Percentiles rank a stretch among this genome's conserved stretches.
phyloP scores from a whole-genome alignment of 495 filamentous ascomycete species.

The Podospora didyma region DNA sequence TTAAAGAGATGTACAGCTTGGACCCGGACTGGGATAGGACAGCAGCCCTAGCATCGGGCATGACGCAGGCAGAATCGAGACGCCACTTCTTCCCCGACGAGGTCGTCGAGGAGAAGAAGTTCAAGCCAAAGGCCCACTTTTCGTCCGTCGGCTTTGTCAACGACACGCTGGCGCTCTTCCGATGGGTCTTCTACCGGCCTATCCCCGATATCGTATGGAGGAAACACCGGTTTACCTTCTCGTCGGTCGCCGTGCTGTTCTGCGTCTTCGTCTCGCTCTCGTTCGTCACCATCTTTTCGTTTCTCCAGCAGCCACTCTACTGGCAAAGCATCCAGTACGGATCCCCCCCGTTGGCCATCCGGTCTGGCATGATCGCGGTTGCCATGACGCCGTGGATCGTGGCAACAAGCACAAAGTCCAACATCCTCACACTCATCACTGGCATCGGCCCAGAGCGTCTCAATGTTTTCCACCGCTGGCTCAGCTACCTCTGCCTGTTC shows the following conservation, averaged over 20 bases:
- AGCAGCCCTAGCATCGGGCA: slow-evolving; percentile 62
- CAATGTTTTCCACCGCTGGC: slow-evolving; percentile 92
- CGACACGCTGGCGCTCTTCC: slow-evolving; percentile 67
- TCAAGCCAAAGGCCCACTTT: slow-evolving; percentile 62
- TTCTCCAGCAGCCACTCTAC: slow-evolving; percentile 79
- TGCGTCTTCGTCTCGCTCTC: slow-evolving; percentile 60
- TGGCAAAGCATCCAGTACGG: slow-evolving; percentile 78
- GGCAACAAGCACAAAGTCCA: slow-evolving; percentile 85
- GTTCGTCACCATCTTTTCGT: slow-evolving; percentile 76
- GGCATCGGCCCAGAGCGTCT: slow-evolving; percentile 90
- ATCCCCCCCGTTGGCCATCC: slow-evolving; percentile 84
- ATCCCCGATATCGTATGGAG: slow-evolving; percentile 63
- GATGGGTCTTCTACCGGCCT: slow-evolving; percentile 83
- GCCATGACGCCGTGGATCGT: slow-evolving; percentile 94
- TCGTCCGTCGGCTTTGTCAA: slow-evolving; percentile 69
- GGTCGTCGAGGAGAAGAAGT: slow-evolving; percentile 42
- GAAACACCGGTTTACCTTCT: slow-evolving; percentile 65
- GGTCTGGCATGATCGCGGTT: slow-evolving; percentile 89
- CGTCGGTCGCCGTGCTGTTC: slow-evolving; percentile 64
- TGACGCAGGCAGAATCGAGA: slow-evolving; percentile 44
- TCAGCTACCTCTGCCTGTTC: slow-evolving; percentile 81
- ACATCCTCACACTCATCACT: slow-evolving; percentile 77
- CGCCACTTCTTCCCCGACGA: slow-evolving; percentile 69
- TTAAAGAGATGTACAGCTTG: slow-evolving; percentile 48
- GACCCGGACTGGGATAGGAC: slow-evolving; percentile 63